phyloP scores from a whole-genome alignment of 2,329 filamentous ascomycete genomes.

The Didymosphaeria variabile region DNA sequence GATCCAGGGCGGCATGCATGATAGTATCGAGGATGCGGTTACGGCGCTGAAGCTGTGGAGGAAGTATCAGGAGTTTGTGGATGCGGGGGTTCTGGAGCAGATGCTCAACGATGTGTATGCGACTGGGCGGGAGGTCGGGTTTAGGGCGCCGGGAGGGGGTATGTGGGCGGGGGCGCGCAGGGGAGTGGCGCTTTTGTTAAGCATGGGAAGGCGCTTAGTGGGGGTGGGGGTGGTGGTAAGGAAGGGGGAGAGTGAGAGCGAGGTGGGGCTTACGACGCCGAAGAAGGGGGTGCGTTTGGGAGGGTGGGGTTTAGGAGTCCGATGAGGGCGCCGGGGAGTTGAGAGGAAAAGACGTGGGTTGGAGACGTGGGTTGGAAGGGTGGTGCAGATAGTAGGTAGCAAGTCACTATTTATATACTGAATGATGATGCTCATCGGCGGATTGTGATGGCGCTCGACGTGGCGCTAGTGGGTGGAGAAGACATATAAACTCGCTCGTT shows the following conservation, averaged over 20 bases:
- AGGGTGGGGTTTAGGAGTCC: constrained; percentile 49
- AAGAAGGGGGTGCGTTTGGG: constrained; percentile 52
- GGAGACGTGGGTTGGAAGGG: neutral
- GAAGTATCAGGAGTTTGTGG: constrained; percentile 88
- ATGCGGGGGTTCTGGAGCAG: constrained; percentile 81
- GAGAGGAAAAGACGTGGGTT: neutral
- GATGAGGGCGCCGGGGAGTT: constrained; percentile 25
- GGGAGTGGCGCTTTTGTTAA: neutral
- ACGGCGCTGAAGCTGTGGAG: constrained; percentile 89
- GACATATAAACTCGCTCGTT: too few relatives aligned
- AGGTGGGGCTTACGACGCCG: constrained; percentile 59
- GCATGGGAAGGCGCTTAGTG: neutral
- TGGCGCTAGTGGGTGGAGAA: too few relatives aligned
- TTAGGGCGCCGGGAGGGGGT: constrained; percentile 45
- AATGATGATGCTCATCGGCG: neutral
- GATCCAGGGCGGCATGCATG: constrained; percentile 91
- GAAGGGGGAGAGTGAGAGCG: constrained; percentile 47
- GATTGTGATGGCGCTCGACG: too few relatives aligned
- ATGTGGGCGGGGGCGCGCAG: constrained; percentile 53
- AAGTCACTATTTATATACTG: neutral
- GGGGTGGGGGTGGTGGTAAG: constrained; percentile 29
- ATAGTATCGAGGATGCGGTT: constrained; percentile 93
- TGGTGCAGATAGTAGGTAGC: neutral
- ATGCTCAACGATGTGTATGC: constrained; percentile 89
- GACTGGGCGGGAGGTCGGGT: constrained; percentile 65